phyloP scores from a whole-genome alignment of 495 filamentous ascomycete genomes.

The Daldinia childiae region DNA sequence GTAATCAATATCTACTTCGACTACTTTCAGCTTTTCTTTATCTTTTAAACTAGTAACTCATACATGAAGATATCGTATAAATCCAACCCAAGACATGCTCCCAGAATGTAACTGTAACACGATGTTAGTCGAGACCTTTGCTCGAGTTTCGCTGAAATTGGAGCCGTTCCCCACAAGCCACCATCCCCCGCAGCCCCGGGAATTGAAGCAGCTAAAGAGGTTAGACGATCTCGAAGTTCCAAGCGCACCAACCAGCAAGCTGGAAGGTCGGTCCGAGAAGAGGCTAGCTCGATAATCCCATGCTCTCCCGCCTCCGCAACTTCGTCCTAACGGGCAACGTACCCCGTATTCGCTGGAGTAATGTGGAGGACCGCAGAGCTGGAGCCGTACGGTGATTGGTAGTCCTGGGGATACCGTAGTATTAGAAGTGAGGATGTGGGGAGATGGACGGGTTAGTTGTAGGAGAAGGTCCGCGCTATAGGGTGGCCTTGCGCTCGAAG shows the following conservation, averaged over 20 bases:
- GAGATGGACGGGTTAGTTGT: conserved; percentile 18
- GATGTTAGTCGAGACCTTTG: background rate
- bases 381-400: conserved; percentile 31
- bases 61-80: background rate
- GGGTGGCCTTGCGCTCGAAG: conserved; percentile 25
- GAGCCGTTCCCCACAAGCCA: conserved; percentile 26
- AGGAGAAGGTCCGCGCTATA: conserved; percentile 15
- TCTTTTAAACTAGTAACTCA: background rate
- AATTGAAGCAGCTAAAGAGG: conserved; percentile 14
- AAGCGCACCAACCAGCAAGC: conserved; percentile 37
- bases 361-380: conserved; percentile 27
- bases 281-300: conserved; percentile 11
- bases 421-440: conserved; percentile 24
- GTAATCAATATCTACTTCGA: background rate
- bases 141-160: conserved; percentile 23
- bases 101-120: background rate
- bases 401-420: conserved; percentile 23
- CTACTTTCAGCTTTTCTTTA: background rate
- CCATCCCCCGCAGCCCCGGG: conserved; percentile 23
- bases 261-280: conserved; percentile 32
- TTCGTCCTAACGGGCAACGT: conserved; percentile 15
- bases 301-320: conserved; percentile 28
- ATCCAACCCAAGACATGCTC: background rate
- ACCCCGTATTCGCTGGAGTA: conserved; percentile 28
- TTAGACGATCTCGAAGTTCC: conserved; percentile 15